phyloP scores from a whole-genome alignment of 768 basidiomycete genomes.

The Tylopilus cervinicoccineus region DNA sequence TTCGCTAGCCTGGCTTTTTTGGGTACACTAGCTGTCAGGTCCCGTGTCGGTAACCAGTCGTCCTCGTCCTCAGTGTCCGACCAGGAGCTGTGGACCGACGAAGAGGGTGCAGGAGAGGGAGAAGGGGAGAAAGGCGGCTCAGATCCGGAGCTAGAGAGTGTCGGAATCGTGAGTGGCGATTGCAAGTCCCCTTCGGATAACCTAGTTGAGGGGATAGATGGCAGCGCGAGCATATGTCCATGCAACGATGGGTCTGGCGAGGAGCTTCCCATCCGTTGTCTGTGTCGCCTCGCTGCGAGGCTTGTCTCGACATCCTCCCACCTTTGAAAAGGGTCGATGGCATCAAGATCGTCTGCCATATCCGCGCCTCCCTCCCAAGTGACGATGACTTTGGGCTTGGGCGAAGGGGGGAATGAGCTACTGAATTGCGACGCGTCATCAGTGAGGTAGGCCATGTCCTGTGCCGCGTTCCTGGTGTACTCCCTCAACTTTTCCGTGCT shows the following conservation, averaged over 20 bases:
- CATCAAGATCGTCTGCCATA: constrained; percentile 5
- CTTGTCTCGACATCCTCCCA: constrained; percentile 18
- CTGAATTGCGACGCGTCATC: constrained; percentile 10
- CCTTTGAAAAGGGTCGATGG: not conserved
- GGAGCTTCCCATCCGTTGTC: not conserved
- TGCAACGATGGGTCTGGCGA: constrained; percentile 3
- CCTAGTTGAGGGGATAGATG: constrained; percentile 28
- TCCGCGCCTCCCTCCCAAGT: constrained; percentile 10
- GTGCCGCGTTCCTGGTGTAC: not conserved
- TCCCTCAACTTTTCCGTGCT: constrained; percentile 44
- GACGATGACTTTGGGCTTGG: constrained; percentile 11
- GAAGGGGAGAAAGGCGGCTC: constrained; percentile 18
- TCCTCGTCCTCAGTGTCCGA: constrained; percentile 17
- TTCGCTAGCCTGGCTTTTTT: constrained; percentile 83
- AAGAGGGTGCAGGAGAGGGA: constrained; percentile 12
- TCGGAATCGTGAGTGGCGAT: constrained; percentile 27
- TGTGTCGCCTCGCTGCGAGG: constrained; percentile 2
- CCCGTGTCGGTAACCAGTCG: not conserved
- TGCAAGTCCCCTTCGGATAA: constrained; percentile 16
- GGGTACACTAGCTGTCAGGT: constrained; percentile 40
- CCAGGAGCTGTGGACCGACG: constrained; percentile 1
- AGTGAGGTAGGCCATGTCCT: constrained; percentile 14
- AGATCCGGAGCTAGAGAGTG: constrained; percentile 11
- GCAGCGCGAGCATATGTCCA: constrained; percentile 12
- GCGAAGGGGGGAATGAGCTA: constrained; percentile 22